Conservation (phyloP, 768 basidiomycete species). For the Mycena galericulata region DNA sequence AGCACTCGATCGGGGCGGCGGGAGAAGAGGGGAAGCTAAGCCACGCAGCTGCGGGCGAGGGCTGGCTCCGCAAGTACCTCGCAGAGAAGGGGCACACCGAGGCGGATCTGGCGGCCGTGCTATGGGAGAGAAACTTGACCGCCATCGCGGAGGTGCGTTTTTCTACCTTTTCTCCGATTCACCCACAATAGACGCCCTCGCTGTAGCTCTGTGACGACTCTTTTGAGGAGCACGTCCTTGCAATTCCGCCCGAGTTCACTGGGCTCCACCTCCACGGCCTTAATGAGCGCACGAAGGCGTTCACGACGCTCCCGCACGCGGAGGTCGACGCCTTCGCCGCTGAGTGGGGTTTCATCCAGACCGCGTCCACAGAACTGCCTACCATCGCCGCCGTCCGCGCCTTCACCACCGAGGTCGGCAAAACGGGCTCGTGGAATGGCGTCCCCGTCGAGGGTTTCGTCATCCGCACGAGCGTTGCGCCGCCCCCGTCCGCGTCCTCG, state of each 20-base stretch:
- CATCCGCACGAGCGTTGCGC: constrained; percentile 28
- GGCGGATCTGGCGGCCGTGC: constrained; percentile 74
- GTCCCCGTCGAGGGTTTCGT: constrained; percentile 33
- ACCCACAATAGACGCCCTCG: not conserved
- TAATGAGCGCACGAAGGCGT: constrained; percentile 74
- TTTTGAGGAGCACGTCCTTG: constrained; percentile 96
- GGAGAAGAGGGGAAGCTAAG: constrained; percentile 48
- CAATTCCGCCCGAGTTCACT: constrained; percentile 83
- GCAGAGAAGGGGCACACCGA: constrained; percentile 72
- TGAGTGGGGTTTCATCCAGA: constrained; percentile 94
- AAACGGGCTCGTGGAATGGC: constrained; percentile 57
- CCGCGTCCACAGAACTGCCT: constrained; percentile 68
- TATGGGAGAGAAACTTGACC: constrained; percentile 90
- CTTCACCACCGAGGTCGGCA: constrained; percentile 78
- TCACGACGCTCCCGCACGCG: constrained; percentile 77
- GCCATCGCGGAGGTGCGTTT: constrained; percentile 87
- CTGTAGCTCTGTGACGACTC: constrained; percentile 94
- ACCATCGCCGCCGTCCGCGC: constrained; percentile 74
- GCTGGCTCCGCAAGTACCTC: constrained; percentile 85
- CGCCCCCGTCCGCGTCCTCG: constrained; percentile 27
- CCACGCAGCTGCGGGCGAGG: constrained; percentile 87
- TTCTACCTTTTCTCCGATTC: not conserved
- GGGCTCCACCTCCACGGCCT: constrained; percentile 96
- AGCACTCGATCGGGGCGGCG: constrained; percentile 84
- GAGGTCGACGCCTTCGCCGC: constrained; percentile 83